Evolutionary conservation across 176 grass and related monocot species (phyloP), one percentile per base, ranked within the genome.

Genomic region (Phyllostachys edulis): DNA sequence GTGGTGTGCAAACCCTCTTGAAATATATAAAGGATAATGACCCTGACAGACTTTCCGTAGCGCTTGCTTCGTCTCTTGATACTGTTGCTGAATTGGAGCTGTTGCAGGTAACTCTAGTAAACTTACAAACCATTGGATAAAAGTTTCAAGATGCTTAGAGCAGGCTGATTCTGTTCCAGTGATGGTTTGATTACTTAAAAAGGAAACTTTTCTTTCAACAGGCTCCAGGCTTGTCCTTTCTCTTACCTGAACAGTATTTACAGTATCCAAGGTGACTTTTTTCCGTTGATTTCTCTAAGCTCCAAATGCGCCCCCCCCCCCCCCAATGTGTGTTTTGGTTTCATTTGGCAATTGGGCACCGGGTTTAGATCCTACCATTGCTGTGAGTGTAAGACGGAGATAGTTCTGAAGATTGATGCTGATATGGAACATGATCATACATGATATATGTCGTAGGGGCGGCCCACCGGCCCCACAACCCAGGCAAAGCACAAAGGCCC

Each of bases 221-320:
- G 93, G 89, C 93, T 83, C 93, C 93, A 75, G 91, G 93, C 5
- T 91, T 98, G 74, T 98, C 96, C 16, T 98, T 98, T 84, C 85
- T 98, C 67, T 86, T 95, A 75, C 93, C 96, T 41, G 80, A 92
- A 44, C 96, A 95, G 81, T 95, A 98, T 69, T 56, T 87, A 40
- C 85, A 95, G 44, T 98, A 93, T 46, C 96, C 93, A 87, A 98
- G 96, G 96, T 98, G 76, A 92, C 36, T 85, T 36, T 29, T 47
- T 36, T 44, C 39, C 76, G 27, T 67, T 78, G 21, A 69, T 65
- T 24, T 57, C 39, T 65, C 44, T 20, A 40, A 52, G 67, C 14
- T 82, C 29, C 14, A 49, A 39, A 86, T 71, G 50, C 29, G 1
- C 29, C 29, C 32, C 32, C 32, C 32, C 32, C n/a, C n/a, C n/a